These are phyloP conservation scores for Aspergillus udagawae DNA, from an alignment of 2,329 filamentous ascomycete species.

Conservation along the genomic window DNA sequence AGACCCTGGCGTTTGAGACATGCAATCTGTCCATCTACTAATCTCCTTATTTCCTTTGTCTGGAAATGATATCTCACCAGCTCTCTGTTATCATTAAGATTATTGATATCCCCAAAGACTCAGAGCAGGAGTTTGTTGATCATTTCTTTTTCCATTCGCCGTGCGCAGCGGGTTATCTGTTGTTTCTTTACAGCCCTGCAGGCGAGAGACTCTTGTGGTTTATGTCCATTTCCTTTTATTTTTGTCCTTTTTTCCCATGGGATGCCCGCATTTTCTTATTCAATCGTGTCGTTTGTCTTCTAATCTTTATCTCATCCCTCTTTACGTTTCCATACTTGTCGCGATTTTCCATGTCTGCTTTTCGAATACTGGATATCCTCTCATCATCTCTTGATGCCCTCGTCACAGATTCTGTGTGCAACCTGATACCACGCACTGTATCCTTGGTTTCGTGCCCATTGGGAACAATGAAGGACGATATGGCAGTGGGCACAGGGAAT, in stretches of 20 bases:
- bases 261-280: constrained; percentile 12
- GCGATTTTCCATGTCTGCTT: constrained; percentile 17
- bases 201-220: constrained; percentile 1
- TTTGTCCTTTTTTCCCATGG: constrained; percentile 2
- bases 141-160: constrained; percentile 14
- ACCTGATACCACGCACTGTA: constrained; percentile 27
- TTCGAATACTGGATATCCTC: constrained; percentile 38
- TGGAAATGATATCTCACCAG: constrained; percentile 25
- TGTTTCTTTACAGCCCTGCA: constrained; percentile 1
- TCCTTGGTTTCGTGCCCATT: constrained; percentile 24
- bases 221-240: constrained; percentile 4
- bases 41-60: constrained; percentile 20
- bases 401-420: constrained; percentile 28
- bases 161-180: constrained; percentile 14
- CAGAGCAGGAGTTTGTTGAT: constrained; percentile 21
- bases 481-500: constrained; percentile 24
- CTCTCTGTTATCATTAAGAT: constrained; percentile 24
- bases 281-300: background rate
- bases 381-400: constrained; percentile 32
- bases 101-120: constrained; percentile 21
- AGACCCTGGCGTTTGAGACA: constrained; percentile 32
- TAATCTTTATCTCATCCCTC: constrained; percentile 14
- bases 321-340: constrained; percentile 17
- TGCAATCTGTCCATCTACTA: constrained; percentile 26
- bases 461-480: constrained; percentile 21